Conservation (phyloP, 805 yeast genomes). For the Sugiyamaella valdiviana region DNA sequence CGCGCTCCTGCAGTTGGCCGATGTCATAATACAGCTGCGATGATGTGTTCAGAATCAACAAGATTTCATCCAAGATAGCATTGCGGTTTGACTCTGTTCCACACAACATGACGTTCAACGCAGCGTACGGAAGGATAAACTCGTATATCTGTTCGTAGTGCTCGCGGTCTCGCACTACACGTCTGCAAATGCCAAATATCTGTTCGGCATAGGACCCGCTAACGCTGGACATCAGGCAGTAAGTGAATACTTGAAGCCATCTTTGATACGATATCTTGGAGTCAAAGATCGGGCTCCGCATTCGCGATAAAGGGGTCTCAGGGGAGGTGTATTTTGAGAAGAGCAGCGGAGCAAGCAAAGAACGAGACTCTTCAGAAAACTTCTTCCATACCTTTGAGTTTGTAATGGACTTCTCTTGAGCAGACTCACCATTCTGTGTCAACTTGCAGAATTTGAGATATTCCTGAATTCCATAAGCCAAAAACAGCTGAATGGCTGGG, state of each 20-base stretch:
- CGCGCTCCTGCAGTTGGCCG: constrained; percentile 62
- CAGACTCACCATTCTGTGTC: constrained; percentile 18
- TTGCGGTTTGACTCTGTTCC: constrained; percentile 36
- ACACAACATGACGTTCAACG: constrained; percentile 54
- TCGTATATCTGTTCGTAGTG: constrained; percentile 50
- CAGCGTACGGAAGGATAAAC: constrained; percentile 70
- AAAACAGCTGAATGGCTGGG: constrained; percentile 73
- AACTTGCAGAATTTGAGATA: constrained; percentile 59
- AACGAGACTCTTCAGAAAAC: constrained; percentile 58
- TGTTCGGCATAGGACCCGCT: constrained; percentile 33
- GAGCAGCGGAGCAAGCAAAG: constrained; percentile 69
- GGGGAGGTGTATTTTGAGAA: constrained; percentile 66
- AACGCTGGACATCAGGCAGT: constrained; percentile 51
- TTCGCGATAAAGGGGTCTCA: constrained; percentile 43
- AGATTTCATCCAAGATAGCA: constrained; percentile 53
- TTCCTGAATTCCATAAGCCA: constrained; percentile 88
- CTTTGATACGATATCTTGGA: constrained; percentile 35
- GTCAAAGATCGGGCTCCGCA: constrained; percentile 53
- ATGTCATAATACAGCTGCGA: constrained; percentile 42
- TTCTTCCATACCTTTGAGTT: constrained; percentile 47
- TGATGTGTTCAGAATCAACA: constrained; percentile 48
- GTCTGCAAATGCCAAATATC: constrained; percentile 59
- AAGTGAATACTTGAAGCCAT: constrained; percentile 70
- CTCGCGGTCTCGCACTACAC: constrained; percentile 64
- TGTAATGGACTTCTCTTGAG: constrained; percentile 5